Evolutionary conservation across 2,329 filamentous ascomycete genomes (phyloP).

Genomic region (Cordyceps cicadae): DNA sequence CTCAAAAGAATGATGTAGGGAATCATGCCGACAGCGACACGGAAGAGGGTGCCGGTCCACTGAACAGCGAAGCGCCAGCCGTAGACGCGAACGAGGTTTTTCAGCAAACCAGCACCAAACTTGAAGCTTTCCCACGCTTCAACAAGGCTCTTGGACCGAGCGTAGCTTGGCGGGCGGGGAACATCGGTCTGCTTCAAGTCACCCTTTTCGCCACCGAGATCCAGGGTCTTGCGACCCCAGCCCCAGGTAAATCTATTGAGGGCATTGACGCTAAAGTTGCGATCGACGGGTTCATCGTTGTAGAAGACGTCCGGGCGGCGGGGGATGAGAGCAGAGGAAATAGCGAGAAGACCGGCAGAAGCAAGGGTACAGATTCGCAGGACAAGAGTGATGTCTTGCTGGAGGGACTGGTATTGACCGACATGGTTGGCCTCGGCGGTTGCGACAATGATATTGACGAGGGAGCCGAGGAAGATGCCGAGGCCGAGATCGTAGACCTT

Average conservation of each 20-base stretch:
- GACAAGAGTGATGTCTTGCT: constrained; percentile 34
- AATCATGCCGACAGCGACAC: constrained; percentile 54
- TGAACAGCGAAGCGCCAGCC: constrained; percentile 48
- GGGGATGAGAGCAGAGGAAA: constrained; percentile 49
- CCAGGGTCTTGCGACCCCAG: constrained; percentile 53
- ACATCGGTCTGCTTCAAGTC: constrained; percentile 55
- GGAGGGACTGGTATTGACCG: constrained; percentile 22
- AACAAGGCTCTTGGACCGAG: constrained; percentile 42
- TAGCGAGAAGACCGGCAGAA: constrained; percentile 34
- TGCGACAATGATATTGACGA: constrained; percentile 35
- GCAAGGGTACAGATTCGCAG: constrained; percentile 39
- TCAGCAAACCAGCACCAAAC: constrained; percentile 48
- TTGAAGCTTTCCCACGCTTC: constrained; percentile 39
- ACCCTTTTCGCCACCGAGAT: constrained; percentile 46
- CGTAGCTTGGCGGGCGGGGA: constrained; percentile 49
- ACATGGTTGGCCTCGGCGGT: constrained; percentile 37
- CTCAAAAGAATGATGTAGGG: constrained; percentile 63
- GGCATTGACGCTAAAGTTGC: constrained; percentile 52
- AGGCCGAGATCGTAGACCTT: constrained; percentile 46
- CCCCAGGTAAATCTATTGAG: constrained; percentile 55
- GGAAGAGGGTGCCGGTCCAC: constrained; percentile 45
- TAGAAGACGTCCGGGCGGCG: constrained; percentile 60
- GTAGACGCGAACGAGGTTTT: constrained; percentile 51
- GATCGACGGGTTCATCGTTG: constrained; percentile 52
- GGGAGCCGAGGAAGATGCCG: constrained; percentile 40